Evolutionary conservation across 1,284 basidiomycete genomes (phyloP).

Genomic region (Rhodofomes roseus): DNA sequence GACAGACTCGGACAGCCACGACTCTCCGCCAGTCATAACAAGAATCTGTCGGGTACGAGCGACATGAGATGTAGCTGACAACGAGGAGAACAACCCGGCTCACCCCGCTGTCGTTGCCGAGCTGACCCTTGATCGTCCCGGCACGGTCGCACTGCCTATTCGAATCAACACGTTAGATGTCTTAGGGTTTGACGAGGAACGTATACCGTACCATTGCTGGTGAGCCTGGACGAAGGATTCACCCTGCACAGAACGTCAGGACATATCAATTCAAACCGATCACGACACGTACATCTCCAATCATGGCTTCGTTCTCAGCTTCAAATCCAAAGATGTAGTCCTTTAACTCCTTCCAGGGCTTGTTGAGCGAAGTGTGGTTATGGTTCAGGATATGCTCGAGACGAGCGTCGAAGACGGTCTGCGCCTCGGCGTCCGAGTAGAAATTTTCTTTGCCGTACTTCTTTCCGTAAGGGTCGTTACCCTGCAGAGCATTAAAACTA

Average conservation of each 20-base stretch:
- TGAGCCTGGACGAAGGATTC: slow-evolving; percentile 24
- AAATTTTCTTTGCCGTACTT: slow-evolving; percentile 21
- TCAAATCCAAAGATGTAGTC: slow-evolving; percentile 43
- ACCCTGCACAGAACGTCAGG: slow-evolving; percentile 13
- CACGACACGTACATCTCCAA: slow-evolving; percentile 1
- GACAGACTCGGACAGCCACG: slow-evolving; percentile 32
- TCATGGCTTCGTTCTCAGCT: slow-evolving; percentile 40
- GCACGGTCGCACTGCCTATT: slow-evolving; percentile 37
- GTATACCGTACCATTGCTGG: slow-evolving; percentile 17
- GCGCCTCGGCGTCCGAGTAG: slow-evolving; percentile 19
- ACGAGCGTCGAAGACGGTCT: slow-evolving; percentile 26
- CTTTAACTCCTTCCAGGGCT: slow-evolving; percentile 40
- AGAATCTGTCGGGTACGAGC: slow-evolving; percentile 23
- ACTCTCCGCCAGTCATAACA: slow-evolving; percentile 37
- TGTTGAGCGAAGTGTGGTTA: slow-evolving; percentile 35
- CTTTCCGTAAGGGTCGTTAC: slow-evolving; percentile 27
- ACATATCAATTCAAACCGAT: background rate
- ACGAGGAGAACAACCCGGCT: background rate
- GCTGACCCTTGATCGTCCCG: slow-evolving; percentile 29
- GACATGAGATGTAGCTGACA: background rate
- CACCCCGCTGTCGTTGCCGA: slow-evolving; percentile 28
- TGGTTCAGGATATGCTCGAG: slow-evolving; percentile 37
- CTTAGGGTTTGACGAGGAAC: background rate
- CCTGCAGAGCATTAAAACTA: slow-evolving; percentile 29
- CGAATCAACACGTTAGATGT: background rate